phyloP scores from a whole-genome alignment of 371 early-diverging fungal genomes.

The Apophysomyces ossiformis region DNA sequence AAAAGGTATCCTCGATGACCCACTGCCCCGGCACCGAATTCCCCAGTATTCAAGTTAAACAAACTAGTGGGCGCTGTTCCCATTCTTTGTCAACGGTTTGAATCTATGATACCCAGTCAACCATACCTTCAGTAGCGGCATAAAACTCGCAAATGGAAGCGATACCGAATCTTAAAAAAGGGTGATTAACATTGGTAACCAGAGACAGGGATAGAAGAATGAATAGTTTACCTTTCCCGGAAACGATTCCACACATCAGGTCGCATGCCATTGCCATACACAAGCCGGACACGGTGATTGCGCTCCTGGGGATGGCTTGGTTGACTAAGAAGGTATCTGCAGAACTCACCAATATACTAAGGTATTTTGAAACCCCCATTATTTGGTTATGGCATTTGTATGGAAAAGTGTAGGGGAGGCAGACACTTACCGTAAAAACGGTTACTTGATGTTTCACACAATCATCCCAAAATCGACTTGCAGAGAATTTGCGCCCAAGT shows the following conservation, averaged over 20 bases:
- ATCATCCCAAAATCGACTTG: constrained; percentile 54
- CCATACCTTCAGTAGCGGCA: constrained; percentile 42
- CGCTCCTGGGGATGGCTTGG: constrained; percentile 56
- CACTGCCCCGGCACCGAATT: constrained; percentile 56
- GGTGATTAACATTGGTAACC: neutral
- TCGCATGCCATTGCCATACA: constrained; percentile 75
- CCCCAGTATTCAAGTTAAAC: constrained; percentile 55
- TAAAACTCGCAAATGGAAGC: constrained; percentile 60
- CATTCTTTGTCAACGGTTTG: neutral
- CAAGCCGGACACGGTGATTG: constrained; percentile 52
- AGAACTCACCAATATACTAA: constrained; percentile 74
- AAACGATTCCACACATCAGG: constrained; percentile 72
- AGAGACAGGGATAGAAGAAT: too few species aligned
- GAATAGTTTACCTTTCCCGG: constrained; percentile 37
- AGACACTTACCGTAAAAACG: constrained; percentile 36
- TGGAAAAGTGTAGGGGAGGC: too few species aligned
- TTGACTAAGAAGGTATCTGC: constrained; percentile 63
- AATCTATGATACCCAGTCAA: neutral
- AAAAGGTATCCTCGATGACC: constrained; percentile 48
- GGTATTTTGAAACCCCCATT: too few species aligned
- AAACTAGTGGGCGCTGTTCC: constrained; percentile 32
- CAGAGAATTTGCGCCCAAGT: constrained; percentile 54
- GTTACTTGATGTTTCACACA: constrained; percentile 46
- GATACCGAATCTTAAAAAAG: constrained; percentile 44
- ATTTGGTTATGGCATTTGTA: too few species aligned